Percentiles rank a stretch among this genome's conserved stretches.
Evolutionary conservation across 2,329 filamentous ascomycete species (phyloP).

Genomic region (Venturia aucupariae): DNA sequence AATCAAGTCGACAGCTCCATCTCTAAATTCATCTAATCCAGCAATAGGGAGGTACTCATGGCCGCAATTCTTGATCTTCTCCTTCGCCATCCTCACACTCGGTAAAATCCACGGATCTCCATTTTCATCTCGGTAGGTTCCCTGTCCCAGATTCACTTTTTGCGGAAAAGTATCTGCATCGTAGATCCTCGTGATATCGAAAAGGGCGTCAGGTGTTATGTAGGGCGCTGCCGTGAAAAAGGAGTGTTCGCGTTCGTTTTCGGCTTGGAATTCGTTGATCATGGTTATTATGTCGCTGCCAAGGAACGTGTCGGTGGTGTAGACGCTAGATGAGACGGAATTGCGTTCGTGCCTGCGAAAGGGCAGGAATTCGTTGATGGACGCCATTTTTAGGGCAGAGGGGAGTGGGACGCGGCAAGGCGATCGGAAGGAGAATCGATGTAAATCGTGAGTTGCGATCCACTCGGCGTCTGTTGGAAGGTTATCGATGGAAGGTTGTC

Average conservation of each 20-base stretch:
- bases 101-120: conserved; percentile 31
- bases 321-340: not conserved
- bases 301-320: not conserved
- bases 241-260: not conserved
- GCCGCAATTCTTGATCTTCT: conserved; percentile 9
- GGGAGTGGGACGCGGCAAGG: not conserved
- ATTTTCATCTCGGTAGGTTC: conserved; percentile 33
- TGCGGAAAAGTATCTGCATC: conserved; percentile 17
- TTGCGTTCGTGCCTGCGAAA: not conserved
- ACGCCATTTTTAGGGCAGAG: not conserved
- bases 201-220: not conserved
- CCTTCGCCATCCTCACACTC: conserved; percentile 25
- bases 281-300: not conserved
- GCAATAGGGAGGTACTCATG: conserved; percentile 2
- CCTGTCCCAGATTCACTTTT: conserved; percentile 33
- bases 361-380: not conserved
- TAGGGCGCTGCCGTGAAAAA: not conserved
- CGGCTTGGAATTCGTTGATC: not conserved
- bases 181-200: conserved; percentile 15
- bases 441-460: not conserved
- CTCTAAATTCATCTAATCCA: not conserved
- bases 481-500: no score
- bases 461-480: not conserved
- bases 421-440: not conserved
- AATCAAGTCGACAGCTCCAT: not conserved